These are phyloP conservation scores for Fusarium sacchari DNA, from an alignment of 2,329 filamentous ascomycete species.

Conservation along the genomic window DNA sequence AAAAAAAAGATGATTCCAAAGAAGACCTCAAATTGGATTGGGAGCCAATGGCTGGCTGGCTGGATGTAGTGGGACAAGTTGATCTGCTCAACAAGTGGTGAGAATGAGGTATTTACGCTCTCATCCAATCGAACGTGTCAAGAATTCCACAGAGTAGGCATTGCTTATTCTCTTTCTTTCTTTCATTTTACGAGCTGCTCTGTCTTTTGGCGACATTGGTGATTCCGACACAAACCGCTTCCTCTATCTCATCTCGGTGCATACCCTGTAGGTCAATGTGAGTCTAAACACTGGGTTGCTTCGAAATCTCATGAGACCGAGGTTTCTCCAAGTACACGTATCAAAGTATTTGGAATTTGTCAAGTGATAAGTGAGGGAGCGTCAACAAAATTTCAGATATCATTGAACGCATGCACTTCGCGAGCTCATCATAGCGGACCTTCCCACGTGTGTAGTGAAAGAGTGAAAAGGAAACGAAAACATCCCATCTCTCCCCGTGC, in stretches of 20 bases:
- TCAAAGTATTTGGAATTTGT: no score
- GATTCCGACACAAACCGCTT: not conserved
- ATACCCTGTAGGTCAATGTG: not conserved
- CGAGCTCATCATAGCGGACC: rapidly evolving
- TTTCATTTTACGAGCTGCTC: not conserved
- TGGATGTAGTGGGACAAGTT: not conserved
- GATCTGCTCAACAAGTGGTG: not conserved
- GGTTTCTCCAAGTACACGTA: no score
- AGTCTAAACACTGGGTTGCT: no score
- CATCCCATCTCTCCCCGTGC: no score
- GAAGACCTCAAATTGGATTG: not conserved
- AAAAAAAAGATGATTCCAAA: not conserved
- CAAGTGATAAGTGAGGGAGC: no score
- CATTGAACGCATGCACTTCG: no score
- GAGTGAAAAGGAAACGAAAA: no score
- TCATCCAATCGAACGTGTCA: not conserved
- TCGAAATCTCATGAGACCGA: no score
- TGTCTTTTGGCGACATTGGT: no score
- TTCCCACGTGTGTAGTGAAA: no score
- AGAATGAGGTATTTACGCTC: not conserved
- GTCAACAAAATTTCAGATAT: no score
- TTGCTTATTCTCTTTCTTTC: no score
- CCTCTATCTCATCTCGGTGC: not conserved
- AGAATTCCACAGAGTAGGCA: not conserved
- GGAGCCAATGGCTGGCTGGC: not conserved